Evolutionary conservation across 768 basidiomycete genomes (phyloP).

Genomic region (Chalciporus pseudorubinellus): DNA sequence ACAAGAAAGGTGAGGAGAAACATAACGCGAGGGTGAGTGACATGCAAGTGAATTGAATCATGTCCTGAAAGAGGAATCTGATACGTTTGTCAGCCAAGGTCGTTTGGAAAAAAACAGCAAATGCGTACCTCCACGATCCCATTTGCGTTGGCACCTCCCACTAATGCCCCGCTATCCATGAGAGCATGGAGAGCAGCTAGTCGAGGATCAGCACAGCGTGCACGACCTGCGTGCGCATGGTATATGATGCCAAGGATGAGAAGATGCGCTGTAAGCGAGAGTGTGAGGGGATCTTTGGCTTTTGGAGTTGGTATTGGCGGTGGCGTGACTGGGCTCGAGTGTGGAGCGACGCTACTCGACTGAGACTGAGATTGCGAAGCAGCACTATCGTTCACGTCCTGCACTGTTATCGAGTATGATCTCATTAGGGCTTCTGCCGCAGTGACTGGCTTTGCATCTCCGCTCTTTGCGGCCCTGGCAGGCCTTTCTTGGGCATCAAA

Average conservation of each 20-base stretch:
- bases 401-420: conserved; percentile 29
- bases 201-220: conserved; percentile 46
- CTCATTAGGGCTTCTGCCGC: conserved; percentile 18
- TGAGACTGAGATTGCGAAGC: conserved; percentile 25
- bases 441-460: conserved; percentile 12
- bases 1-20: conserved; percentile 66
- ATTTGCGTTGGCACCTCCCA: conserved; percentile 33
- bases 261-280: conserved; percentile 51
- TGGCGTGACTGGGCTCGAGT: background rate
- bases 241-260: conserved; percentile 62
- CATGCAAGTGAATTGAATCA: conserved; percentile 51
- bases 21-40: conserved; percentile 66
- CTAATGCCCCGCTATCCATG: conserved; percentile 56
- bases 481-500: conserved; percentile 16
- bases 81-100: background rate
- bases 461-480: background rate
- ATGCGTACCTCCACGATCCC: conserved; percentile 39
- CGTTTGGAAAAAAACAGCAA: conserved; percentile 14
- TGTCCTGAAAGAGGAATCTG: conserved; percentile 34
- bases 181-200: conserved; percentile 62
- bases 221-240: conserved; percentile 57
- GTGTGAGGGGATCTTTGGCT: conserved; percentile 31
- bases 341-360: background rate
- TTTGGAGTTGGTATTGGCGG: conserved; percentile 16
- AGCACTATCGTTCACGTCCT: conserved; percentile 26